phyloP scores from a whole-genome alignment of 495 filamentous ascomycete genomes.

The Tirmania nivea region DNA sequence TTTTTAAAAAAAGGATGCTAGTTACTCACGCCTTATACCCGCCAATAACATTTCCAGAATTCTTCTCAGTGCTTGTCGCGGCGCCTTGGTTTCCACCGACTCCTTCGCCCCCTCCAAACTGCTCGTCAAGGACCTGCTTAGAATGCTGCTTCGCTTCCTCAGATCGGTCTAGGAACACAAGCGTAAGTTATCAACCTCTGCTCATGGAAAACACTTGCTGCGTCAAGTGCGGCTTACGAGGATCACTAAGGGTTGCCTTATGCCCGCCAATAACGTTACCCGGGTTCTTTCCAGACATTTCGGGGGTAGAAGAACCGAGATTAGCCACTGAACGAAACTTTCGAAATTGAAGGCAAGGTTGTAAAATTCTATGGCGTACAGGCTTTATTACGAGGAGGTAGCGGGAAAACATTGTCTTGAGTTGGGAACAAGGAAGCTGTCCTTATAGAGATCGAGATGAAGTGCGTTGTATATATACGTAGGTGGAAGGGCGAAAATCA shows the following conservation, averaged over 20 bases:
- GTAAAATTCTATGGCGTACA: no score
- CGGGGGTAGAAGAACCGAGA: no score
- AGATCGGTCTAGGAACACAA: constrained; percentile 21
- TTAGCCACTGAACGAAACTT: no score
- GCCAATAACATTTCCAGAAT: constrained; percentile 24
- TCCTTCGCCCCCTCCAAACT: constrained; percentile 15
- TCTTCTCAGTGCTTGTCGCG: constrained; percentile 16
- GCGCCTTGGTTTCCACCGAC: constrained; percentile 2
- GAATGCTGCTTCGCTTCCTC: constrained; percentile 26
- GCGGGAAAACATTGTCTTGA: no score
- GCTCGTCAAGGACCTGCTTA: constrained; percentile 23
- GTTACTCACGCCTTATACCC: constrained; percentile 24
- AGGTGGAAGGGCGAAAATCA: no score
- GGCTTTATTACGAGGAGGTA: no score
- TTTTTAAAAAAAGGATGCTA: background rate
- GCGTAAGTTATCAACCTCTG: no score
- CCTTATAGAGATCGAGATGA: no score
- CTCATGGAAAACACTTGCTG: background rate
- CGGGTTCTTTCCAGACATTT: constrained; percentile 9
- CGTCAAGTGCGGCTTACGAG: constrained; percentile 16
- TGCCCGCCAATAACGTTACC: constrained; percentile 28
- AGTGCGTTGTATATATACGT: no score
- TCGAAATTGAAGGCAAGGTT: no score
- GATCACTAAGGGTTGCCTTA: constrained; percentile 29
- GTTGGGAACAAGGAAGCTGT: no score